Base-by-base conservation (phyloP, 2,329 filamentous ascomycete genomes). In the Curvularia hawaiiensis region DNA sequence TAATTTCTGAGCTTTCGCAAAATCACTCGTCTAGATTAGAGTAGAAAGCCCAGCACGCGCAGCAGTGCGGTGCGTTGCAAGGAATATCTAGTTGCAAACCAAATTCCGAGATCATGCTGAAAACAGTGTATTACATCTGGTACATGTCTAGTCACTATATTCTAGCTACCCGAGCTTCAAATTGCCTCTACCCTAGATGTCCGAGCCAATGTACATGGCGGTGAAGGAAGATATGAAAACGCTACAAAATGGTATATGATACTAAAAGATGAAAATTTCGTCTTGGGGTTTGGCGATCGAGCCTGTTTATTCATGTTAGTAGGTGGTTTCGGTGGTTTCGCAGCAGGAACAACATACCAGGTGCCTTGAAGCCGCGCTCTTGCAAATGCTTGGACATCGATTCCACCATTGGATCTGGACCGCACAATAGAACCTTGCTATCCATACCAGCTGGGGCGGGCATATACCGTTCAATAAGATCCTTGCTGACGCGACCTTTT, bases 401-500 rank as follows among this genome's bases (percentile, higher is more conserved):
- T 3, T 56, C 52, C 31, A 59, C 54, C 59, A 61, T 61, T 1
- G 52, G 56, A 3, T 61, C 59, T 16, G 59, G 59, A 53, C 94
- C 94, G 74, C 94, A 98, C 65, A 98, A 84, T 60, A 98, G 84
- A 66, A 98, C 85, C 86, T 97, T 98, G 81, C 96, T 88, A 72
- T 98, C 92, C 54, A 83, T 80, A 55, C 91, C 90, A 7, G 59
- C 59, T 14, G 59, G 59, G 1, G 50, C 47, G 12, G 59, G 59
- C 6, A 62, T 45, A 16, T 50, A 11, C 6, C 52, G n/a, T 3
- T 62, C 46, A 11, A 62, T 57, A 50, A 62, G 54, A n/a, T 57
- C 22, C 44, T 57, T 56, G 24, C 33, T 52, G 1, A 62, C 46
- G 16, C 56, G 56, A 1, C 59, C 59, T 16, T 44, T 59, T 3